Evolutionary conservation across 768 basidiomycete species (phyloP).

Genomic region (Tylopilus cervinicoccineus): DNA sequence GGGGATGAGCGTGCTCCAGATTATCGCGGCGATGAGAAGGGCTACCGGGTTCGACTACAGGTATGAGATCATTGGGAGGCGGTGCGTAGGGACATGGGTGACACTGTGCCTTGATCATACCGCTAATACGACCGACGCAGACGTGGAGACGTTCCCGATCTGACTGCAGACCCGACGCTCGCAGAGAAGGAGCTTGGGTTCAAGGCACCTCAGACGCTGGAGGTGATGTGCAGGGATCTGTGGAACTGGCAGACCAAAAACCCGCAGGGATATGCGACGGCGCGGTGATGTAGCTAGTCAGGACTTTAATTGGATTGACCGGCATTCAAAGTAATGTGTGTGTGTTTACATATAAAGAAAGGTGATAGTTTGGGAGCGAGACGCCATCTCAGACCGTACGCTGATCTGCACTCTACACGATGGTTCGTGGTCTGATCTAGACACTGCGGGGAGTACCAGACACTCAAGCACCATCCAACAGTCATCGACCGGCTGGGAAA

Average conservation of each 20-base stretch:
- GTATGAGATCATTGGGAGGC: slow-evolving; percentile 84
- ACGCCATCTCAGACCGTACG: slow-evolving; percentile 2
- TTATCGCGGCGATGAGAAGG: slow-evolving; percentile 91
- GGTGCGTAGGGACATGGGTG: slow-evolving; percentile 47
- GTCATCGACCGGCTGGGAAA: slow-evolving; percentile 59
- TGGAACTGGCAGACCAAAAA: slow-evolving; percentile 99
- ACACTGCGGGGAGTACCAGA: background rate
- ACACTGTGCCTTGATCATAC: background rate
- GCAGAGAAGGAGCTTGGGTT: slow-evolving; percentile 94
- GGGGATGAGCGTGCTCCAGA: slow-evolving; percentile 90
- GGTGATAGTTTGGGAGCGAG: background rate
- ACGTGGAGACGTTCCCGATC: slow-evolving; percentile 91
- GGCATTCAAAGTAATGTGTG: background rate
- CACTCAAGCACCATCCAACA: slow-evolving; percentile 15
- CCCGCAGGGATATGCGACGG: slow-evolving; percentile 62
- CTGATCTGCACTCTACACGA: slow-evolving; percentile 11
- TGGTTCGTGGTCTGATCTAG: slow-evolving; percentile 18
- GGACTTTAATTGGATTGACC: background rate
- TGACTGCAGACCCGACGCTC: slow-evolving; percentile 89
- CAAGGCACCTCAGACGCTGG: slow-evolving; percentile 72
- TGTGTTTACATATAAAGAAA: slow-evolving; percentile 19
- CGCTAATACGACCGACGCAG: slow-evolving; percentile 36
- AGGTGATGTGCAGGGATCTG: slow-evolving; percentile 92
- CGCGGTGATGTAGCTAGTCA: slow-evolving; percentile 15
- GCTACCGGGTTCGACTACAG: slow-evolving; percentile 87